Conservation (phyloP, 2,329 filamentous ascomycete species). For the Colletotrichum truncatum region DNA sequence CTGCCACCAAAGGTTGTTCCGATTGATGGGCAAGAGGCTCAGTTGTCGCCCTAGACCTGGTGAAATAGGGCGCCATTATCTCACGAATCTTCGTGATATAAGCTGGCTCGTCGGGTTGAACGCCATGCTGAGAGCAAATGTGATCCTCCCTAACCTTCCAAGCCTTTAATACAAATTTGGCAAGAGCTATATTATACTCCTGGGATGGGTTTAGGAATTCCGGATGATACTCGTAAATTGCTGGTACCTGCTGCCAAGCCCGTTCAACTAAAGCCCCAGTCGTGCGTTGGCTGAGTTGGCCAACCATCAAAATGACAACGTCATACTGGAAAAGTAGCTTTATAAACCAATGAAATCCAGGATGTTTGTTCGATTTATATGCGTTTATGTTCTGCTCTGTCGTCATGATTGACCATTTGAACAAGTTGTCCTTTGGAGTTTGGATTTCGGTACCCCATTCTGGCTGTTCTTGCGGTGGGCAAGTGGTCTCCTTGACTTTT, state of each 20-base stretch:
- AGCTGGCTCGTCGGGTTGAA: constrained; percentile 5
- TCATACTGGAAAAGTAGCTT: constrained; percentile 64
- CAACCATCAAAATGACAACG: constrained; percentile 63
- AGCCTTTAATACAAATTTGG: constrained; percentile 4
- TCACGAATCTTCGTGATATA: constrained; percentile 1
- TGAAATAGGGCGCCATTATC: neutral
- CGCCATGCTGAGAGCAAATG: neutral
- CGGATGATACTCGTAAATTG: constrained; percentile 56
- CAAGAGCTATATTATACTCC: constrained; percentile 16
- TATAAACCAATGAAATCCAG: constrained; percentile 64
- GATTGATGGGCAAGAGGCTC: neutral
- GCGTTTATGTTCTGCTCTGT: constrained; percentile 56
- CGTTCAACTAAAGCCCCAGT: constrained; percentile 60
- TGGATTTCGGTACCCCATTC: constrained; percentile 60
- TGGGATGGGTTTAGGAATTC: constrained; percentile 55
- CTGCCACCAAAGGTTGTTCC: neutral
- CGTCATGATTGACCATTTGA: constrained; percentile 60
- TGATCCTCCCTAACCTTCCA: constrained; percentile 7
- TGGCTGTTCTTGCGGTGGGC: constrained; percentile 54
- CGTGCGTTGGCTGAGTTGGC: constrained; percentile 59
- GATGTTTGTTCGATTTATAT: constrained; percentile 46
- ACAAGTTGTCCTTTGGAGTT: constrained; percentile 60
- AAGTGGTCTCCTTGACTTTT: constrained; percentile 57
- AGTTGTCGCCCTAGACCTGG: neutral
- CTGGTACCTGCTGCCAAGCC: constrained; percentile 58